A percentile compares a stretch with the other conserved stretches of the same genome.
These are phyloP conservation scores for Phaeoacremonium minimum DNA, from an alignment of 2,329 filamentous ascomycete genomes.

Conservation along the genomic window DNA sequence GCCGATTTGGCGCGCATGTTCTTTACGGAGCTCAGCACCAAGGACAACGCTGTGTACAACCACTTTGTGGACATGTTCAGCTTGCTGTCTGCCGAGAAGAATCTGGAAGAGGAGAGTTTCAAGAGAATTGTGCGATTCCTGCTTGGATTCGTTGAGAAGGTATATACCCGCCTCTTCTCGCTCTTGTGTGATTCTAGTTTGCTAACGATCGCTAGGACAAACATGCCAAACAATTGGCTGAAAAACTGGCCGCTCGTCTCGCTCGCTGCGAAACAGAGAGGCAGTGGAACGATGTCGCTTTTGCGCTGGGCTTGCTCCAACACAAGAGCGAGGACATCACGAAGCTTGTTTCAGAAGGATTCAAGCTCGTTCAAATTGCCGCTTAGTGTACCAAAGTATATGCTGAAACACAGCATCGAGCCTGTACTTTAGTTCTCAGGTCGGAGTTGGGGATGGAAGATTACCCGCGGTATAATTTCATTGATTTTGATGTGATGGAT, in stretches of 20 bases:
- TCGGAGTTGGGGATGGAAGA: too few relatives aligned
- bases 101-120: constrained; percentile 80
- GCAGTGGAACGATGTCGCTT: constrained; percentile 97
- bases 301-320: constrained; percentile 80
- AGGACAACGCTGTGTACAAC: constrained; percentile 98
- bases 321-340: constrained; percentile 91
- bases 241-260: constrained; percentile 86
- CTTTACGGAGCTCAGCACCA: constrained; percentile 94
- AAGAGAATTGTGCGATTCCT: constrained; percentile 86
- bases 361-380: constrained; percentile 63
- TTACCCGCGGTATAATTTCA: too few relatives aligned
- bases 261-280: constrained; percentile 84
- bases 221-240: constrained; percentile 88
- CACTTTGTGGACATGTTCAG: constrained; percentile 99
- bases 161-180: constrained; percentile 33
- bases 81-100: constrained; percentile 76
- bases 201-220: constrained; percentile 65
- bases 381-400: too few relatives aligned
- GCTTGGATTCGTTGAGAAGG: constrained; percentile 96
- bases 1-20: constrained; percentile 96
- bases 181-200: not conserved
- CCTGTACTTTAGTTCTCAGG: too few relatives aligned
- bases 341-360: constrained; percentile 71
- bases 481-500: too few relatives aligned
- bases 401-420: too few relatives aligned